phyloP scores from a whole-genome alignment of 306 rosid species.

The Cicer judaicum region DNA sequence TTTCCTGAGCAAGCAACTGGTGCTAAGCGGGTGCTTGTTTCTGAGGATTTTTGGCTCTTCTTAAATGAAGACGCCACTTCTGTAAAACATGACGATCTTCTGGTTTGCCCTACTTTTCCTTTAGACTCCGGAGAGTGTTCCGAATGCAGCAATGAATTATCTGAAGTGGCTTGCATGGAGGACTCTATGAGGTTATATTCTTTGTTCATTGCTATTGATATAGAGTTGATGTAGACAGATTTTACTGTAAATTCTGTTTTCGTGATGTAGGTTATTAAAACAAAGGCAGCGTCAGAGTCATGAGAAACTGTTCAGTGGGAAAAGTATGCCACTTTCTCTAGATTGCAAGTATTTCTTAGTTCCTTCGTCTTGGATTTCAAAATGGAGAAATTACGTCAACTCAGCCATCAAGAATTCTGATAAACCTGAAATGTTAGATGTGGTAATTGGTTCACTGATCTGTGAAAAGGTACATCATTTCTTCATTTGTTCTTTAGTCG shows the following conservation, averaged over 20 bases:
- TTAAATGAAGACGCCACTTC: slow-evolving; percentile 72
- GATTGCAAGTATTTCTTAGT: slow-evolving; percentile 82
- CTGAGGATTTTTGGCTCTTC: slow-evolving; percentile 85
- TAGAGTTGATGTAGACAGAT: slow-evolving; percentile 37
- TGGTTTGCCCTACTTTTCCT: slow-evolving; percentile 70
- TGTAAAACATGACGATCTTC: slow-evolving; percentile 68
- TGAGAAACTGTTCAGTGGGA: slow-evolving; percentile 78
- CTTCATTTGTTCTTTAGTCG: slow-evolving; percentile 24
- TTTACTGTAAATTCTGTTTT: slow-evolving; percentile 44
- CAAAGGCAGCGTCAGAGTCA: slow-evolving; percentile 89
- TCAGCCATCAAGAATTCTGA: slow-evolving; percentile 69
- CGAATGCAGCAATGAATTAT: slow-evolving; percentile 74
- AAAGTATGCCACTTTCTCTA: slow-evolving; percentile 63
- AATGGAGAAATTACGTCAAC: slow-evolving; percentile 82
- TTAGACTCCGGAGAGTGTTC: slow-evolving; percentile 68
- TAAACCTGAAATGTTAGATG: slow-evolving; percentile 76
- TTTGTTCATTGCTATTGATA: slow-evolving; percentile 24
- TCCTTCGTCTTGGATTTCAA: slow-evolving; percentile 84
- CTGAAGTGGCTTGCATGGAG: slow-evolving; percentile 93
- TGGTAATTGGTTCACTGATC: slow-evolving; percentile 58
- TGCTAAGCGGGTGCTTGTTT: slow-evolving; percentile 88
- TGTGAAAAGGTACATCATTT: slow-evolving; percentile 80
- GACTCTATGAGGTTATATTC: slow-evolving; percentile 77
- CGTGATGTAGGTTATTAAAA: slow-evolving; percentile 69
- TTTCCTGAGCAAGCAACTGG: slow-evolving; percentile 91